A percentile compares a stretch with the other conserved stretches of the same genome.
These are phyloP conservation scores for Neofusicoccum ribis DNA, from an alignment of 2,329 filamentous ascomycete genomes.

Conservation along the genomic window DNA sequence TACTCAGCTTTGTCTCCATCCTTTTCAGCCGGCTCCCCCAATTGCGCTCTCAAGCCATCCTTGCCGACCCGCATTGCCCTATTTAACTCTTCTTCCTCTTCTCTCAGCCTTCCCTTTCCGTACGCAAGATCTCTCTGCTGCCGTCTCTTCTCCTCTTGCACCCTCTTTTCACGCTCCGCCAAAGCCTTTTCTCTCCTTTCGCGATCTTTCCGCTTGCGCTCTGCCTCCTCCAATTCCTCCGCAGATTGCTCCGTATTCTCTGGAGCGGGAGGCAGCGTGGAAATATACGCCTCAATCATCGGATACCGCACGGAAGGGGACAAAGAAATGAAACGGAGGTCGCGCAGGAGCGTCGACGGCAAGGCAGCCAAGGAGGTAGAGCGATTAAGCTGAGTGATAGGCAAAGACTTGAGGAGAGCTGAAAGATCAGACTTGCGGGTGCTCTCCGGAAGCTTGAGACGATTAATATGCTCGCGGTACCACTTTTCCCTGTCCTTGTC, in stretches of 20 bases:
- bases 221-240: slow-evolving; percentile 55
- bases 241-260: slow-evolving; percentile 42
- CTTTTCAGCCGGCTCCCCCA: slow-evolving; percentile 32
- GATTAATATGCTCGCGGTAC: slow-evolving; percentile 72
- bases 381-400: slow-evolving; percentile 60
- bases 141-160: slow-evolving; percentile 63
- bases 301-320: slow-evolving; percentile 61
- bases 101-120: slow-evolving; percentile 62
- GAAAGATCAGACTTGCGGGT: slow-evolving; percentile 70
- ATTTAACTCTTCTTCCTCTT: slow-evolving; percentile 68
- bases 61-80: slow-evolving; percentile 69
- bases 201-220: slow-evolving; percentile 37
- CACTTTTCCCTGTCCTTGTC: slow-evolving; percentile 75
- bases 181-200: slow-evolving; percentile 64
- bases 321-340: slow-evolving; percentile 70
- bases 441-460: slow-evolving; percentile 64
- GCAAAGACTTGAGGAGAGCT: slow-evolving; percentile 62
- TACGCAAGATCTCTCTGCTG: slow-evolving; percentile 61
- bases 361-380: slow-evolving; percentile 58
- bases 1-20: not conserved
- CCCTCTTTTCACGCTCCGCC: slow-evolving; percentile 61
- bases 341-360: slow-evolving; percentile 62
- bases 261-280: slow-evolving; percentile 62
- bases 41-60: slow-evolving; percentile 63
- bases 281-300: slow-evolving; percentile 66